Evolutionary conservation across 2,329 filamentous ascomycete genomes (phyloP), one percentile per base, ranked within the genome.

Genomic region (Sclerotinia minor): DNA sequence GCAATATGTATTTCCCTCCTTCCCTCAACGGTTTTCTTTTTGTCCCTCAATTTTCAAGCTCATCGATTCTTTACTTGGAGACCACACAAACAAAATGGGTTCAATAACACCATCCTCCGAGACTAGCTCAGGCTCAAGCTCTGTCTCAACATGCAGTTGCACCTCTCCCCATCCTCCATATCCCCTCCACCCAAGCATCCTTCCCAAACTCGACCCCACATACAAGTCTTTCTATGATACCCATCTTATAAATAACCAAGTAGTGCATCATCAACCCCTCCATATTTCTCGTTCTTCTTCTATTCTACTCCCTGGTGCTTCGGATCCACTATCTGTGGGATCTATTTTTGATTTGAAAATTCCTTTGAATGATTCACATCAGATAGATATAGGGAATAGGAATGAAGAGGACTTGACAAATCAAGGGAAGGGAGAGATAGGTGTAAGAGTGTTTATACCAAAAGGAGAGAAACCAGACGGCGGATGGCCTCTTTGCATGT

Each of bases 401-500:
- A 24, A 13, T 19, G 24, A 60, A 44, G 45, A 2, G 6, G 17
- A 5, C 2, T 81, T 80, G 59, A 82, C 80, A 68, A 73, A 74
- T 21, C 76, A 78, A n/a, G 84, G 84, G 0, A 82, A 82, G 0
- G 8, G 9, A 3, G 77, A 81, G 69, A 64, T 87, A n/a, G 71
- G 70, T 2, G 73, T 86, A 19, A 79, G 84, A 21, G 80, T 78
- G 45, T 87, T 87, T 71, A 84, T 81, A 1, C 85, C 85, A 0
- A 73, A 76, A 6, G 82, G 81, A 0, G 69, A 77, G 6, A 77
- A 68, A 15, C 83, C 84, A 0, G 75, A 72, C 0, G 72, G 70
- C 0, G 85, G 85, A 35, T 87, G 84, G 84, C 84, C 85, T 2
- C 80, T 83, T 17, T 81, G 83, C 74, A 71, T 87, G 8, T 88